phyloP scores from a whole-genome alignment of 139 green algal genomes.

The Chlorella sp. region DNA sequence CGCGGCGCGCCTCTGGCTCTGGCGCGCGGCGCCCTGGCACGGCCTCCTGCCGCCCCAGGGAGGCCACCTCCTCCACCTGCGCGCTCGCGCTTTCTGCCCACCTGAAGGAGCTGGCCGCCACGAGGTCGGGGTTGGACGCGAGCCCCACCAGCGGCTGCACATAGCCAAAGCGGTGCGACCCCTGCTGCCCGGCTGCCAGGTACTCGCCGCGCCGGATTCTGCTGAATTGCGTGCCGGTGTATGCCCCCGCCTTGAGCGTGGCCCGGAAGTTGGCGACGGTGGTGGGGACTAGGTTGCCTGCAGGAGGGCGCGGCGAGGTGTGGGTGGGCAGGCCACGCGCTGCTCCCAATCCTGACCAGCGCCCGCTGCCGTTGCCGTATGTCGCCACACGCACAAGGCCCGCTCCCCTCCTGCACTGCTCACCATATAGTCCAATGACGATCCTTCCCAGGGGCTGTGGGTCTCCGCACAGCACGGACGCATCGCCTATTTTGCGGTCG shows the following conservation, averaged over 20 bases:
- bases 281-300: no score
- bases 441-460: constrained; percentile 49
- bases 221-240: background rate
- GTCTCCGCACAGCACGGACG: constrained; percentile 41
- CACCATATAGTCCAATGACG: constrained; percentile 68
- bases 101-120: background rate
- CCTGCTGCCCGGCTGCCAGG: constrained; percentile 41
- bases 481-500: constrained; percentile 64
- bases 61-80: no score
- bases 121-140: constrained; percentile 52
- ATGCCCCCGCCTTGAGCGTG: background rate
- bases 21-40: no score
- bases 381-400: no score
- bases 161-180: constrained; percentile 46
- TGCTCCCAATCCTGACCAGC: no score
- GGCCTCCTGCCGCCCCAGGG: no score
- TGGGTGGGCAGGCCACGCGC: no score
- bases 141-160: constrained; percentile 43
- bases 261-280: background rate
- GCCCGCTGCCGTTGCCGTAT: no score
- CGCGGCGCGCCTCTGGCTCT: no score
- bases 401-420: no score
- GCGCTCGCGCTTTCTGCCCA: no score
- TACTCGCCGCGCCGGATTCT: constrained; percentile 30
- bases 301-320: no score